Evolutionary conservation across 1,284 basidiomycete genomes (phyloP).

Genomic region (Violaceomyces palustris): DNA sequence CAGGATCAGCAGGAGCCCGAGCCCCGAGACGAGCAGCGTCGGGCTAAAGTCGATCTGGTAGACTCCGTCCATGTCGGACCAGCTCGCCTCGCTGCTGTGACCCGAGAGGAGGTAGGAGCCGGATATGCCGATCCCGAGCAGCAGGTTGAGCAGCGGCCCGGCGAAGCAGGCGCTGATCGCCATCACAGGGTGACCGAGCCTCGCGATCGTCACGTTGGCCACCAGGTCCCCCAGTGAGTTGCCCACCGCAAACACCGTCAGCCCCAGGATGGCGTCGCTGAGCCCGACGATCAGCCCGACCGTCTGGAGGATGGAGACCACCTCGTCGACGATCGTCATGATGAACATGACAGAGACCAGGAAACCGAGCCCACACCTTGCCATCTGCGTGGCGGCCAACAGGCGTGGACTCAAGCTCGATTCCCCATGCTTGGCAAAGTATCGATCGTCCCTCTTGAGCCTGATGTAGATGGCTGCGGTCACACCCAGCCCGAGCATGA

Average conservation of each 20-base stretch:
- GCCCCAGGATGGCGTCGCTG: slow-evolving; percentile 92
- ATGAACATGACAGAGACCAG: slow-evolving; percentile 47
- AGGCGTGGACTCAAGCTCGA: slow-evolving; percentile 15
- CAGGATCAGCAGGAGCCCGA: slow-evolving; percentile 72
- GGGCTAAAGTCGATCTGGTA: slow-evolving; percentile 72
- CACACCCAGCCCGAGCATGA: slow-evolving; percentile 2
- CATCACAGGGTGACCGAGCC: slow-evolving; percentile 49
- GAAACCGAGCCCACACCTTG: slow-evolving; percentile 42
- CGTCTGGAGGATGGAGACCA: slow-evolving; percentile 60
- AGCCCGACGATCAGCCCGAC: slow-evolving; percentile 89
- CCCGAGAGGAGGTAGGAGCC: slow-evolving; percentile 54
- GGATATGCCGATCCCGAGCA: slow-evolving; percentile 78
- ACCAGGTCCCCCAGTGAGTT: slow-evolving; percentile 95
- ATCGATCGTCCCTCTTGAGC: slow-evolving; percentile 19
- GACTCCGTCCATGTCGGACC: slow-evolving; percentile 11
- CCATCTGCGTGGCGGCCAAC: slow-evolving; percentile 12
- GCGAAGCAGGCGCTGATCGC: slow-evolving; percentile 85
- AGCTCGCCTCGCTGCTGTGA: slow-evolving; percentile 5
- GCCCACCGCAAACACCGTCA: slow-evolving; percentile 92
- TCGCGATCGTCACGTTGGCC: slow-evolving; percentile 76
- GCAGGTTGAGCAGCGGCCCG: slow-evolving; percentile 92
- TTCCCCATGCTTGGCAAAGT: slow-evolving; percentile 1
- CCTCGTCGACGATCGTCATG: slow-evolving; percentile 47
- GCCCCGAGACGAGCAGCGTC: slow-evolving; percentile 74
- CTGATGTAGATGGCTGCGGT: slow-evolving; percentile 7